A percentile compares a stretch with the other conserved stretches of the same genome.
These are phyloP conservation scores for Dinochytrium kinnereticum DNA, from an alignment of 371 early-diverging fungal species.

Conservation along the genomic window DNA sequence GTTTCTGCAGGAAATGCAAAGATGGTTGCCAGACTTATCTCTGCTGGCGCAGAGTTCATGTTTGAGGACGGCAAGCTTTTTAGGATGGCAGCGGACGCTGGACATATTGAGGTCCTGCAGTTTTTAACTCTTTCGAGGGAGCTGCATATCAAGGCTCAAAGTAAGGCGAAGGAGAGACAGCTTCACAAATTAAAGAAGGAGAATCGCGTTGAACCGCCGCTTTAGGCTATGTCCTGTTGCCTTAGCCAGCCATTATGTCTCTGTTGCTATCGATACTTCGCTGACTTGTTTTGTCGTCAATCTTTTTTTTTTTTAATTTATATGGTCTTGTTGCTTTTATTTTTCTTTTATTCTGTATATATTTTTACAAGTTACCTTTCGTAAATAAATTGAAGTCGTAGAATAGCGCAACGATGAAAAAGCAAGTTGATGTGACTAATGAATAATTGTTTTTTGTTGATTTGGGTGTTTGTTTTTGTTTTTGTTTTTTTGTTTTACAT, in stretches of 20 bases:
- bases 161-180: not conserved
- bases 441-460: too few species aligned
- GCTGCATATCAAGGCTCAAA: not conserved
- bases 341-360: not conserved
- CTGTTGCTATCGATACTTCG: not conserved
- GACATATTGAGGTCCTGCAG: conserved; percentile 23
- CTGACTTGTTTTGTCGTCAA: not conserved
- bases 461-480: not conserved
- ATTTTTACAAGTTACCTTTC: too few species aligned
- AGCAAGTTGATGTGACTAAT: too few species aligned
- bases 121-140: conserved; percentile 20
- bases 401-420: too few species aligned
- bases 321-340: not conserved
- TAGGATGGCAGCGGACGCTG: conserved; percentile 22
- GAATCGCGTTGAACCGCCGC: conserved; percentile 3
- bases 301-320: not conserved
- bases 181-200: not conserved
- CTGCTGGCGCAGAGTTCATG: conserved; percentile 29
- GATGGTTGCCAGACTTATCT: conserved; percentile 31
- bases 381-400: too few species aligned
- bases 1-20: conserved; percentile 21
- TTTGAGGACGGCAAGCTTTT: conserved; percentile 1
- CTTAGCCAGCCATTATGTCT: too few species aligned
- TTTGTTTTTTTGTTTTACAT: not conserved
- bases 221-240: not conserved